Evolutionary conservation across 768 basidiomycete genomes (phyloP).

Genomic region (Tubosaeta sp.): DNA sequence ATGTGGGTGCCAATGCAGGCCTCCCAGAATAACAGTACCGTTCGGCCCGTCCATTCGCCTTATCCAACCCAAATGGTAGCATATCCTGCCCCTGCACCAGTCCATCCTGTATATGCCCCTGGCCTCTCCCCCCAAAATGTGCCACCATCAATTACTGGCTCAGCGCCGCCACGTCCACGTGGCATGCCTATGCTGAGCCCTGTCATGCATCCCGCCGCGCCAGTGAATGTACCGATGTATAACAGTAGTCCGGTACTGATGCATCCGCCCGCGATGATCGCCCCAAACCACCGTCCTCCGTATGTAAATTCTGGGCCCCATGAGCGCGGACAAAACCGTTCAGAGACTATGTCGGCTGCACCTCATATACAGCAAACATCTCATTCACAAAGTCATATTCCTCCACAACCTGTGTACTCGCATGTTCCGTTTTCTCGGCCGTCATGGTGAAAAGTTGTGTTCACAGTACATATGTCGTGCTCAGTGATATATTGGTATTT

Average conservation of each 20-base stretch:
- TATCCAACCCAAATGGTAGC: slow-evolving; percentile 63
- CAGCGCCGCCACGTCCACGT: slow-evolving; percentile 41
- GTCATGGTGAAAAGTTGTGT: slow-evolving; percentile 26
- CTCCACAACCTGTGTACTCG: slow-evolving; percentile 28
- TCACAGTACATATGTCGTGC: slow-evolving; percentile 16
- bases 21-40: slow-evolving; percentile 46
- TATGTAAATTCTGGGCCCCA: slow-evolving; percentile 46
- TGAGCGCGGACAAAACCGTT: slow-evolving; percentile 47
- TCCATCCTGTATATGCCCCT: slow-evolving; percentile 45
- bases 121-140: slow-evolving; percentile 39
- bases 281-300: slow-evolving; percentile 29
- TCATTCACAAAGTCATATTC: slow-evolving; percentile 24
- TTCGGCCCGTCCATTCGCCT: slow-evolving; percentile 55
- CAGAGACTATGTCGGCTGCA: slow-evolving; percentile 39
- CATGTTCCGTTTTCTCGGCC: slow-evolving; percentile 29
- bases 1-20: slow-evolving; percentile 60
- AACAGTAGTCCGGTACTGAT: slow-evolving; percentile 65
- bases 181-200: slow-evolving; percentile 66
- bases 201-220: slow-evolving; percentile 56
- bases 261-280: slow-evolving; percentile 43
- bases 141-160: slow-evolving; percentile 25
- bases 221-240: slow-evolving; percentile 50
- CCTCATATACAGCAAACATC: slow-evolving; percentile 39
- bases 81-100: slow-evolving; percentile 52
- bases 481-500: slow-evolving; percentile 33